Conservation (phyloP, 106 monocot species). For the Allium fistulosum region DNA sequence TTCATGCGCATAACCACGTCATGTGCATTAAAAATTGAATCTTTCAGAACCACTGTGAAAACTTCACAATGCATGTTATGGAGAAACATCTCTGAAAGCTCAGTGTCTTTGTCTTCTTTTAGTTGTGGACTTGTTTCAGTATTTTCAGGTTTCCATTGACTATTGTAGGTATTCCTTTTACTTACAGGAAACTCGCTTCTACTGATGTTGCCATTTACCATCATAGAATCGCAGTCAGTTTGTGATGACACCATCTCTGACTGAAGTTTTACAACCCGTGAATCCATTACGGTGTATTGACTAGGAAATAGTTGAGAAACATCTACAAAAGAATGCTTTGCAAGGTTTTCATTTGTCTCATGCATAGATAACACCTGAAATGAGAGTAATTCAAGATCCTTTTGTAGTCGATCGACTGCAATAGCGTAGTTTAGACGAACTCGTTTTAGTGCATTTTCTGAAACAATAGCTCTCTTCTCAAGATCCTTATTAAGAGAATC, state of each 20-base stretch:
- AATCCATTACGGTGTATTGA: slow-evolving; percentile 12
- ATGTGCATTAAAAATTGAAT: slow-evolving; percentile 36
- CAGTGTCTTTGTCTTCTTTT: slow-evolving; percentile 23
- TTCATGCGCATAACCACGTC: slow-evolving; percentile 29
- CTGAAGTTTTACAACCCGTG: slow-evolving; percentile 12
- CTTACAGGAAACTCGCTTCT: slow-evolving; percentile 5
- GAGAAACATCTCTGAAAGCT: slow-evolving; percentile 42
- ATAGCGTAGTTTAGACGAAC: slow-evolving; percentile 72
- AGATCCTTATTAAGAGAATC: slow-evolving; percentile 61
- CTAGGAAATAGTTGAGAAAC: slow-evolving; percentile 28
- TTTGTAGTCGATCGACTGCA: slow-evolving; percentile 75
- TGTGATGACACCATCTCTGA: slow-evolving; percentile 4
- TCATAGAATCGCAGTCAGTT: slow-evolving; percentile 9
- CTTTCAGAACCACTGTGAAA: slow-evolving; percentile 52
- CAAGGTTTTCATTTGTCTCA: slow-evolving; percentile 85
- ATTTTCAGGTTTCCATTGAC: slow-evolving; percentile 14
- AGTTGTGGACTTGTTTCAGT: neutral
- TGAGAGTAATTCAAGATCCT: slow-evolving; percentile 90
- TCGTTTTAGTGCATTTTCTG: slow-evolving; percentile 70
- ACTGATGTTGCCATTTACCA: slow-evolving; percentile 14
- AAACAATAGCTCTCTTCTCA: slow-evolving; percentile 64
- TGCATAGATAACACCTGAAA: slow-evolving; percentile 93
- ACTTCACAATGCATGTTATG: slow-evolving; percentile 39
- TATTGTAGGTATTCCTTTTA: neutral
- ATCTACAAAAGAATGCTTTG: slow-evolving; percentile 69